Evolutionary conservation across 495 filamentous ascomycete genomes (phyloP).

Genomic region (Penicillium tannophilum): DNA sequence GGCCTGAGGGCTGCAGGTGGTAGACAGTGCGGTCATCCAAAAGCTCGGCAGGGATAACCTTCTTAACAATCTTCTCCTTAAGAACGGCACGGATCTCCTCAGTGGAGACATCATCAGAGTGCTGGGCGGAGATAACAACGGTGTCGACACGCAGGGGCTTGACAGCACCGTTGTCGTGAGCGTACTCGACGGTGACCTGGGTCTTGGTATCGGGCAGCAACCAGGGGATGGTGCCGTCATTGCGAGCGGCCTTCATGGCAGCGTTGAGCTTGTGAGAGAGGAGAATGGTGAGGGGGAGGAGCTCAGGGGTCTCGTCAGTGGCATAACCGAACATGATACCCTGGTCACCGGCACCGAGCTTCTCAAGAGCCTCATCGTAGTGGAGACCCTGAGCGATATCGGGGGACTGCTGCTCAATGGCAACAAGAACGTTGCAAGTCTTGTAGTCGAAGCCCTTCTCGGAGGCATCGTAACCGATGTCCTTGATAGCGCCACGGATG

Average conservation of each 20-base stretch:
- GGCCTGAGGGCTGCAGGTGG: conserved; percentile 97
- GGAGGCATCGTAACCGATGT: conserved; percentile 96
- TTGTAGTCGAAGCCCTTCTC: conserved; percentile 99
- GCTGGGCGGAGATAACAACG: conserved; percentile 94
- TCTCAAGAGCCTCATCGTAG: conserved; percentile 94
- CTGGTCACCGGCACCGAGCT: conserved; percentile 98
- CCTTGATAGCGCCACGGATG: conserved; percentile 93
- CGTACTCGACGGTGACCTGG: conserved; percentile 98
- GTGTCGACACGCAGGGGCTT: conserved; percentile 93
- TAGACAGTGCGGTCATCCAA: conserved; percentile 91
- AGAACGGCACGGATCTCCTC: conserved; percentile 93
- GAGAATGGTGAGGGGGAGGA: conserved; percentile 88
- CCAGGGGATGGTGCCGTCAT: conserved; percentile 88
- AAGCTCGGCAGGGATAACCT: conserved; percentile 87
- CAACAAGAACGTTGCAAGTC: conserved; percentile 97
- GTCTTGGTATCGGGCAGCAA: conserved; percentile 98
- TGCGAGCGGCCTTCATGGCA: conserved; percentile 85
- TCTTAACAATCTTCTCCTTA: conserved; percentile 95
- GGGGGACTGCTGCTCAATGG: conserved; percentile 98
- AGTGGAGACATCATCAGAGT: conserved; percentile 84
- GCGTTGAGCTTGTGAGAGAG: conserved; percentile 95
- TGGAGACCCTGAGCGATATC: conserved; percentile 99
- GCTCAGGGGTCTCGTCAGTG: conserved; percentile 97
- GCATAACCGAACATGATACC: conserved; percentile 99
- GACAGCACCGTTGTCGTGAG: conserved; percentile 92